A percentile compares a stretch with the other conserved stretches of the same genome.
Conservation (phyloP, 768 basidiomycete genomes). For the Cyathus striatus region DNA sequence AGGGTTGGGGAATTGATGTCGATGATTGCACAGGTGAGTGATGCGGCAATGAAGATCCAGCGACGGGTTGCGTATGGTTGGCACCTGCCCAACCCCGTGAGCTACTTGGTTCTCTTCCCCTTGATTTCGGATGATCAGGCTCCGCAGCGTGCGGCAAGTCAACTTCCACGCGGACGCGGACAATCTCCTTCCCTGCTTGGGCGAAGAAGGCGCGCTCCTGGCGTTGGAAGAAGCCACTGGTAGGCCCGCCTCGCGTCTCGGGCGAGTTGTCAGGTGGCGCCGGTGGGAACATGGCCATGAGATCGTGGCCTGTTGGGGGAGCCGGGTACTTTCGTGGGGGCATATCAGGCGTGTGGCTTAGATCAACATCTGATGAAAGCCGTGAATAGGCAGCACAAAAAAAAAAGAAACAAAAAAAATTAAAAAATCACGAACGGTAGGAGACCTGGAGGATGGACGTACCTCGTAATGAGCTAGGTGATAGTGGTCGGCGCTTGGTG, state of each 20-base stretch:
- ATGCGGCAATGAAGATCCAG: conserved; percentile 15
- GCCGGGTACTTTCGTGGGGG: conserved; percentile 60
- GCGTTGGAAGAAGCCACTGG: conserved; percentile 66
- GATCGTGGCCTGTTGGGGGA: conserved; percentile 76
- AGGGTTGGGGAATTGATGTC: conserved; percentile 20
- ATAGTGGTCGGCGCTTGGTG: conserved; percentile 50
- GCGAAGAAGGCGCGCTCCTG: conserved; percentile 82
- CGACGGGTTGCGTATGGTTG: conserved; percentile 2
- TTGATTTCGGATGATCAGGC: conserved; percentile 19
- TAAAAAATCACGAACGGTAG: conserved; percentile 2
- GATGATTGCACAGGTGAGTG: conserved; percentile 29
- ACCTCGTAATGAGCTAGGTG: conserved; percentile 64
- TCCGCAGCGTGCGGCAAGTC: conserved; percentile 41
- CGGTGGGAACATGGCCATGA: conserved; percentile 82
- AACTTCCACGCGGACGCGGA: conserved; percentile 68
- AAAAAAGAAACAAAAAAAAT: no score
- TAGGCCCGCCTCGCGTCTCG: conserved; percentile 57
- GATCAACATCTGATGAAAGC: conserved; percentile 59
- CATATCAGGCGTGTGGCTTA: conserved; percentile 46
- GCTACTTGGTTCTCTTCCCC: conserved; percentile 11
- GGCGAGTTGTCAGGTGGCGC: conserved; percentile 54
- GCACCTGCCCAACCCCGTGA: conserved; percentile 21
- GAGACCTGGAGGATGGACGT: conserved; percentile 2
- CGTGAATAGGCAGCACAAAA: no score
- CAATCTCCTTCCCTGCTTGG: conserved; percentile 71